These are phyloP conservation scores for Serpula lacrymans DNA, from an alignment of 768 basidiomycete genomes.

Conservation along the genomic window DNA sequence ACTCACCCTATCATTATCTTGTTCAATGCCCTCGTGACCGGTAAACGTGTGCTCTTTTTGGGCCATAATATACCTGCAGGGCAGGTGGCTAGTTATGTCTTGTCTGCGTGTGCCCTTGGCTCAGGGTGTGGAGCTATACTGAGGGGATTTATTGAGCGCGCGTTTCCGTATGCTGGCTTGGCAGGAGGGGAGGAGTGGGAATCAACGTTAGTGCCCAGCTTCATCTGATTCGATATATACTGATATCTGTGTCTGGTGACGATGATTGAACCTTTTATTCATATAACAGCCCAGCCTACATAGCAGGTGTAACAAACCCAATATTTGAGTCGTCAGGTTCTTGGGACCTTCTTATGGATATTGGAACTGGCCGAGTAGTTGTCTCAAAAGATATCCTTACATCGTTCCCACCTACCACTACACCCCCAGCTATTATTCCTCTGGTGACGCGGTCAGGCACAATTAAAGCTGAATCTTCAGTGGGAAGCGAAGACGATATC, in stretches of 20 bases:
- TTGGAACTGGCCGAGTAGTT: constrained; percentile 81
- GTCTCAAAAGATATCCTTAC: constrained; percentile 81
- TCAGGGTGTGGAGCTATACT: constrained; percentile 86
- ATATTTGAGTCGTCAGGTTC: constrained; percentile 84
- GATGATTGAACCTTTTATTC: constrained; percentile 6
- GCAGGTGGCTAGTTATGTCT: constrained; percentile 85
- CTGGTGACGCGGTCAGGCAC: constrained; percentile 55
- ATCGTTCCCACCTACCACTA: constrained; percentile 46
- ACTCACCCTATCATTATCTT: constrained; percentile 95
- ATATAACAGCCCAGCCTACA: constrained; percentile 89
- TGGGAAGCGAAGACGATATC: constrained; percentile 68
- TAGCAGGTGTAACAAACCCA: constrained; percentile 96
- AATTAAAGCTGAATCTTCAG: constrained; percentile 60
- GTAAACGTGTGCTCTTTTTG: constrained; percentile 94
- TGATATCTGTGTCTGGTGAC: neutral
- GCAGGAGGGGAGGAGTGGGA: constrained; percentile 88
- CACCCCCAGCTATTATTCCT: constrained; percentile 38
- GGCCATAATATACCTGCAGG: constrained; percentile 89
- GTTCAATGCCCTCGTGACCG: constrained; percentile 93
- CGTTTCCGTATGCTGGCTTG: constrained; percentile 94
- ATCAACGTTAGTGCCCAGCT: constrained; percentile 59
- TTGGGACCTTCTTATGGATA: constrained; percentile 95
- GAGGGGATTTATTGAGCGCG: constrained; percentile 83
- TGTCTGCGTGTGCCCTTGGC: constrained; percentile 91
- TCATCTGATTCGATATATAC: constrained; percentile 3